Percentiles rank a stretch among this genome's conserved stretches.
Conservation (phyloP, 2,329 filamentous ascomycete genomes). For the Alternaria conjuncta region DNA sequence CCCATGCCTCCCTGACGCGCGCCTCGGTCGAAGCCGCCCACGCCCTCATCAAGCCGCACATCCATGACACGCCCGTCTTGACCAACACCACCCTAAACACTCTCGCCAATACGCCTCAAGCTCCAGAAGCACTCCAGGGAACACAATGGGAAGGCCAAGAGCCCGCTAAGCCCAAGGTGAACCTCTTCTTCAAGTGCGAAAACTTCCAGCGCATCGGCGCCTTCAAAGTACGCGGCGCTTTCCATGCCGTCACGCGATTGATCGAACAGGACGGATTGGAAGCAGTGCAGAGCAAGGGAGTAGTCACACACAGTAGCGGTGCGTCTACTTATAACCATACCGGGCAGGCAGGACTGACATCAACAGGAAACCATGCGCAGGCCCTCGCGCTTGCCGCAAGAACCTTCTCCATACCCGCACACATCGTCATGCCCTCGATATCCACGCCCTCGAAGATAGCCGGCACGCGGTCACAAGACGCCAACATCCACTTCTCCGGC, state of each 20-base stretch:
- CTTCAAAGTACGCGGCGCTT: slow-evolving; percentile 91
- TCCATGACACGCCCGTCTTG: slow-evolving; percentile 84
- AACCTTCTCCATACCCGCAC: slow-evolving; percentile 74
- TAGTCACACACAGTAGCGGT: slow-evolving; percentile 92
- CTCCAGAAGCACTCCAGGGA: slow-evolving; percentile 58
- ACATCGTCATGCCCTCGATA: slow-evolving; percentile 93
- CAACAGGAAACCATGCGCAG: slow-evolving; percentile 88
- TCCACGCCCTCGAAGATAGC: slow-evolving; percentile 85
- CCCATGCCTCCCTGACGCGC: slow-evolving; percentile 69
- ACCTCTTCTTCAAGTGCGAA: slow-evolving; percentile 94
- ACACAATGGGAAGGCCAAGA: slow-evolving; percentile 64
- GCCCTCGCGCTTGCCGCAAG: slow-evolving; percentile 85
- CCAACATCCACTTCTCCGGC: slow-evolving; percentile 80
- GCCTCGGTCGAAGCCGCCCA: slow-evolving; percentile 75
- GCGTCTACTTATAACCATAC: slow-evolving; percentile 20
- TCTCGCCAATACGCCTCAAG: slow-evolving; percentile 76
- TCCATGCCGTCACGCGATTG: slow-evolving; percentile 79
- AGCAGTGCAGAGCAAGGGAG: slow-evolving; percentile 65
- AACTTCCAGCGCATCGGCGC: slow-evolving; percentile 90
- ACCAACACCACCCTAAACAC: slow-evolving; percentile 77
- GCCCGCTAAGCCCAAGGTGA: slow-evolving; percentile 70
- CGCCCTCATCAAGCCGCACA: slow-evolving; percentile 72
- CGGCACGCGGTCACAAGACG: slow-evolving; percentile 79
- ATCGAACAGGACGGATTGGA: slow-evolving; percentile 61
- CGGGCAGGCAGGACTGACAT: not conserved